A percentile compares a stretch with the other conserved stretches of the same genome.
Evolutionary conservation across 2,329 filamentous ascomycete species (phyloP).

Genomic region (Harringtonia aguacate): DNA sequence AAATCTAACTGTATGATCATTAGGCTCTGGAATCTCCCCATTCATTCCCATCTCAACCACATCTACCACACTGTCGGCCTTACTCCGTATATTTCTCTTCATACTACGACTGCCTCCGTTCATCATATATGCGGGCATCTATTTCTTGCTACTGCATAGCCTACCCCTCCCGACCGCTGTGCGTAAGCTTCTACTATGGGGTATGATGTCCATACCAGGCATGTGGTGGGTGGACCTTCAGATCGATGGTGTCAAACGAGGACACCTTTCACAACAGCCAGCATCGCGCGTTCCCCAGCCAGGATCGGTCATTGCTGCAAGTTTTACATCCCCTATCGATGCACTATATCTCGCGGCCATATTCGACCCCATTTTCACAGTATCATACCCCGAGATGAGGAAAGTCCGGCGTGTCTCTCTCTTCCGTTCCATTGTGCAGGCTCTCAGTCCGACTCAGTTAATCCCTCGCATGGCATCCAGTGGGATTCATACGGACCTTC

Average conservation of each 20-base stretch:
- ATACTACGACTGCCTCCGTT: constrained; percentile 71
- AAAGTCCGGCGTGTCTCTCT: constrained; percentile 70
- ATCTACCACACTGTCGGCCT: constrained; percentile 45
- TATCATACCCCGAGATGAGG: constrained; percentile 65
- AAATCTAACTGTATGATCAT: too few relatives aligned
- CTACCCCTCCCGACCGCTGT: constrained; percentile 49
- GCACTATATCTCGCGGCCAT: constrained; percentile 89
- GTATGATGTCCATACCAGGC: constrained; percentile 75
- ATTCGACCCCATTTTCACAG: constrained; percentile 90
- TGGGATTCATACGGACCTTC: constrained; percentile 45
- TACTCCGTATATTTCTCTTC: constrained; percentile 65
- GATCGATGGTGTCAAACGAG: constrained; percentile 90
- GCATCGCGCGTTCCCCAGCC: constrained; percentile 64
- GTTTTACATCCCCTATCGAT: constrained; percentile 87
- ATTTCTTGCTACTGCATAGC: constrained; percentile 76
- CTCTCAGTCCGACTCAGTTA: constrained; percentile 51
- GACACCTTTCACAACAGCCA: constrained; percentile 68
- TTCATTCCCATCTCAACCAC: constrained; percentile 75
- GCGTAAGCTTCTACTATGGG: constrained; percentile 82
- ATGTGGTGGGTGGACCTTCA: constrained; percentile 99
- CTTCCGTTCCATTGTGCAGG: constrained; percentile 60
- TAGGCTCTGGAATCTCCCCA: constrained; percentile 90
- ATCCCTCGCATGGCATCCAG: constrained; percentile 2
- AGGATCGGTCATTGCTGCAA: constrained; percentile 75
- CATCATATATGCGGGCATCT: constrained; percentile 52